phyloP scores from a whole-genome alignment of 2,329 filamentous ascomycete species.

The Juglanconis juglandina region DNA sequence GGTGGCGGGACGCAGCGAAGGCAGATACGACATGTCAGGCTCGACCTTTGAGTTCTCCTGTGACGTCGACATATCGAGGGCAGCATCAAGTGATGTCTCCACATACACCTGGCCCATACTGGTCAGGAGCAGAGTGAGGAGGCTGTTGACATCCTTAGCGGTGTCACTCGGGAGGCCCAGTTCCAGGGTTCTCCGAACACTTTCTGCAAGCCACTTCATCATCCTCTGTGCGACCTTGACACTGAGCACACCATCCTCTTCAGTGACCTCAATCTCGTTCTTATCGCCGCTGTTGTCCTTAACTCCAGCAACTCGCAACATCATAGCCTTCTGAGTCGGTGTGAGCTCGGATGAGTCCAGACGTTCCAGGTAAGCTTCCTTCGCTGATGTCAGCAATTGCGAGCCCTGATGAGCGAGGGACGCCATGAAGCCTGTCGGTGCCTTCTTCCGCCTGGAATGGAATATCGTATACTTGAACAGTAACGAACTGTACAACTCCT shows the following conservation, averaged over 20 bases:
- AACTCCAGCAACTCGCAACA: constrained; percentile 83
- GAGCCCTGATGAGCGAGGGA: constrained; percentile 86
- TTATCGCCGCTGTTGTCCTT: constrained; percentile 72
- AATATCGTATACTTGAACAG: constrained; percentile 97
- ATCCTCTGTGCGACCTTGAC: constrained; percentile 92
- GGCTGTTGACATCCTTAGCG: constrained; percentile 84
- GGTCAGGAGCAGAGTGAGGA: constrained; percentile 77
- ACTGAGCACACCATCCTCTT: constrained; percentile 81
- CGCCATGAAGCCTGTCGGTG: constrained; percentile 86
- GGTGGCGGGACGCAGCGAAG: constrained; percentile 74
- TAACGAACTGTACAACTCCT: constrained; percentile 83
- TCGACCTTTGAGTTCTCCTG: constrained; percentile 80
- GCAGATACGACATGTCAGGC: constrained; percentile 82
- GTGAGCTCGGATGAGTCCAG: constrained; percentile 87
- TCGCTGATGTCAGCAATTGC: constrained; percentile 80
- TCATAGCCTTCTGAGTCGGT: constrained; percentile 81
- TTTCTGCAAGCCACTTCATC: constrained; percentile 96
- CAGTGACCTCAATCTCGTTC: constrained; percentile 84
- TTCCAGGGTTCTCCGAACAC: constrained; percentile 85
- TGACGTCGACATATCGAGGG: constrained; percentile 67
- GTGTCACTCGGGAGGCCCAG: constrained; percentile 85
- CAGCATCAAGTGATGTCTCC: constrained; percentile 65
- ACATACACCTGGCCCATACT: constrained; percentile 84
- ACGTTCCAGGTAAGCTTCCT: constrained; percentile 85
- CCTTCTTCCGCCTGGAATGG: constrained; percentile 83